Evolutionary conservation across 495 filamentous ascomycete genomes (phyloP), one percentile per base, ranked within the genome.

Genomic region (Annulohypoxylon moriforme): DNA sequence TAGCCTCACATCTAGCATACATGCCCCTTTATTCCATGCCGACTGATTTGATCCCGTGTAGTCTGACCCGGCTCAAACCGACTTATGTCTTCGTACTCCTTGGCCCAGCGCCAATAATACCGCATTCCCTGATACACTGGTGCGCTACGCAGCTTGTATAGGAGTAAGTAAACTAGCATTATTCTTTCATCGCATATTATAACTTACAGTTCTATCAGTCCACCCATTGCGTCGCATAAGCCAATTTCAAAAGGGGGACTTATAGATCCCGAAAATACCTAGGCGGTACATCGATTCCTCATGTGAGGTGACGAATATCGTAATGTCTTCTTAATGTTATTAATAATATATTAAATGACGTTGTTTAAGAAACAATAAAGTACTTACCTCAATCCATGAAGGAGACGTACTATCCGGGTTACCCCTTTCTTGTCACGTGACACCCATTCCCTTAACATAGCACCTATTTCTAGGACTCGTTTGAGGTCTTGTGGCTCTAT

Each of bases 11-110:
- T 11, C 33, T 44, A 5, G 40, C 10, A 56, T 49, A 13, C 34
- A 38, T 34, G 2, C 29, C 27, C 49, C n/a, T 47, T 3, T 9
- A 10, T 38, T 14, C 13, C 20, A 11, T 8, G 31, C 20, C 29
- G 36, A 59, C 24, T 18, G 9, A 57, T 18, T 31, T 52, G 6
- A 33, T 53, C 31, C 14, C n/a, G 16, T 58, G 13, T 56, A 71
- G 69, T 25, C 69, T 18, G 58, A 62, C 33, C 69, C 69, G 8
- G 68, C 62, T 44, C 63, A 71, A 31, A 71, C 68, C 4, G 68
- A 71, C 1, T 44, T 67, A 11, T 71, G 68, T 9, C 68, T 71
- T 22, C 69, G 69, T 25, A 58, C 69, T 20, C 50, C 69, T n/a
- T 71, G 49, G 46, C 62, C 69, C 8, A 33, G 16, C 16, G 34